These are phyloP conservation scores for Diospyros kaki DNA, from an alignment of 148 eudicot species.

Conservation along the genomic window DNA sequence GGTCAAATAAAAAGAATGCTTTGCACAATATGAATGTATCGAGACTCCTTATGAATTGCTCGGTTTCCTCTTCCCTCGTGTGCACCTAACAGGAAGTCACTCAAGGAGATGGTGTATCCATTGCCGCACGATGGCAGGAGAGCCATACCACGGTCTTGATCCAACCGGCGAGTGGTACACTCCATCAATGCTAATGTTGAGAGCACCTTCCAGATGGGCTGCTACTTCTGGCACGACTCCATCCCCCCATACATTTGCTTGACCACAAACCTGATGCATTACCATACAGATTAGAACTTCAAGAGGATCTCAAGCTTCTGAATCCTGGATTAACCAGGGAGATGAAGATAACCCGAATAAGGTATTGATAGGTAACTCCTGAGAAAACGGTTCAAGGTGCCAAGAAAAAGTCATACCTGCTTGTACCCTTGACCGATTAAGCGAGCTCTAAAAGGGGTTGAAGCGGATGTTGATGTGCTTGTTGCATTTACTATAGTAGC, in stretches of 20 bases:
- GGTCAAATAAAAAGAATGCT: neutral
- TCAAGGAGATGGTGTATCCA: slow-evolving; percentile 79
- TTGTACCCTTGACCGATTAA: slow-evolving; percentile 94
- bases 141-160: slow-evolving; percentile 90
- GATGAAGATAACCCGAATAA: neutral
- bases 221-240: slow-evolving; percentile 95
- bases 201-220: slow-evolving; percentile 89
- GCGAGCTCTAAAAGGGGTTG: slow-evolving; percentile 61
- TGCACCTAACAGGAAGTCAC: slow-evolving; percentile 12
- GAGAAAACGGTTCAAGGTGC: neutral
- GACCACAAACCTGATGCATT: slow-evolving; percentile 71
- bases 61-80: neutral
- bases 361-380: neutral
- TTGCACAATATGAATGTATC: neutral
- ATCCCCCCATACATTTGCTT: slow-evolving; percentile 96
- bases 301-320: neutral
- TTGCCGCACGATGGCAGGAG: slow-evolving; percentile 61
- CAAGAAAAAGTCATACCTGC: slow-evolving; percentile 42
- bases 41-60: neutral
- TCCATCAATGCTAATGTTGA: slow-evolving; percentile 76
- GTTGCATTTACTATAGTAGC: slow-evolving; percentile 23
- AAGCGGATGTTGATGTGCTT: slow-evolving; percentile 27
- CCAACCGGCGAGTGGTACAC: slow-evolving; percentile 97
- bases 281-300: neutral
- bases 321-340: neutral